phyloP scores from a whole-genome alignment of 176 grass and related monocot species.

The Otatea glauca region DNA sequence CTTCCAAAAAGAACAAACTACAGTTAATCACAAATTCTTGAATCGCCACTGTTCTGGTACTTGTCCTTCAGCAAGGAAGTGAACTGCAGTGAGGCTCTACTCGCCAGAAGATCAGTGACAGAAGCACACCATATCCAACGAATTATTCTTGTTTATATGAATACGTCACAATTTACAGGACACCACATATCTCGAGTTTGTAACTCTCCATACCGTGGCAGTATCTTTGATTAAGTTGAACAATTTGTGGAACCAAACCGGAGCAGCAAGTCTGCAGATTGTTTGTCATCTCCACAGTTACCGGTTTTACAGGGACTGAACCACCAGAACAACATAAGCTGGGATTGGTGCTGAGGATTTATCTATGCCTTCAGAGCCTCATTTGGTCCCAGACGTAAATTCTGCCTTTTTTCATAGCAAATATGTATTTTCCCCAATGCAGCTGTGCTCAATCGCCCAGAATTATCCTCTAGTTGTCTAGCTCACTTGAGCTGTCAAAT shows the following conservation, averaged over 20 bases:
- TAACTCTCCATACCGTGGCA: background rate
- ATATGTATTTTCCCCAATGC: background rate
- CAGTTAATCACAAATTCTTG: background rate
- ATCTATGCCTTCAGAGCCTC: background rate
- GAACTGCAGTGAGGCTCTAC: background rate
- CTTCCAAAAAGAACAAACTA: conserved; percentile 2
- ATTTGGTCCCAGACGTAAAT: background rate
- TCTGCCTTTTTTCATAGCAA: conserved; percentile 1
- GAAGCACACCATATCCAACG: background rate
- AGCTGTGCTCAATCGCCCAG: background rate
- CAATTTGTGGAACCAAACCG: background rate
- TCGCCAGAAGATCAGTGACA: background rate
- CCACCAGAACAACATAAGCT: background rate
- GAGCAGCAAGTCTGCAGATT: background rate
- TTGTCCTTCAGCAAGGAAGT: background rate
- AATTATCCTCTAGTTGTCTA: background rate
- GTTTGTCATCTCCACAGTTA: background rate
- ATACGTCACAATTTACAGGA: conserved; percentile 42
- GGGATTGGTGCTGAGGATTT: background rate
- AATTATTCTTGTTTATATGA: background rate
- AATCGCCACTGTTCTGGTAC: background rate
- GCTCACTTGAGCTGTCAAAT: background rate
- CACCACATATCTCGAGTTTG: background rate
- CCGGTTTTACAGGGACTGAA: background rate
- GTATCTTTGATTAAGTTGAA: conserved; percentile 4